Base-by-base conservation (phyloP, 2,329 filamentous ascomycete species). In the Aureobasidium uvarum region DNA sequence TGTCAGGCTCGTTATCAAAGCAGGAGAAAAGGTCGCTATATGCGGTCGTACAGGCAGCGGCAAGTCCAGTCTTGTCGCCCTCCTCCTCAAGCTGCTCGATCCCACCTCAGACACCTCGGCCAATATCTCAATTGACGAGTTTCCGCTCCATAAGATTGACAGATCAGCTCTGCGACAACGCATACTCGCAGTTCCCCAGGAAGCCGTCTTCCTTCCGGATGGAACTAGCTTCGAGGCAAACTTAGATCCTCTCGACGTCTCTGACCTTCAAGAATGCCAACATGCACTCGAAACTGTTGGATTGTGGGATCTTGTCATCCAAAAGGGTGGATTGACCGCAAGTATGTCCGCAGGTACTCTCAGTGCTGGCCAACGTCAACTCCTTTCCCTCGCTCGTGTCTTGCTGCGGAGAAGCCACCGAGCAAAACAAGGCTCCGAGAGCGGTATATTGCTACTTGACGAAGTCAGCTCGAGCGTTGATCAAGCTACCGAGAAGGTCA, bases 21-120 rank as follows among this genome's bases (percentile, higher is more conserved):
- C 70, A 0, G 83, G 83, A 13, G 76, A 83, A 68, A 80, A 81
- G 69, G 71, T 82, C 23, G 75, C 80, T 3, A 75, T 86, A 3
- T 84, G 81, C 52, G 84, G 84, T 1, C 77, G 84, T 1, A 86
- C 80, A 28, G 83, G 81, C 45, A 83, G 81, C 65, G 83, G 83
- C 1, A 84, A 85, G 71, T 81, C 78, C 0, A 82, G 81, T 0
- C 72, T 85, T 0, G 74, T 84, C 1, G 75, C 81, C 7, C 74
- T 79, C 0, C 72, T 85, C 13, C 76, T 85, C 58, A 77, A 81
- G 13, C 79, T 86, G 70, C 69, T 84, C 2, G 77, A 83, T n/a
- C 70, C 78, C 1, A 54, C n/a, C 5, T 5, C 51, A 11, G n/a
- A 2, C 2, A 39, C 31, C 0, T 38, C 31, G 5, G 33, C 74